Evolutionary conservation across 306 rosid genomes (phyloP), one percentile per base, ranked within the genome.

Genomic region (Trichosanthes cucumerina): DNA sequence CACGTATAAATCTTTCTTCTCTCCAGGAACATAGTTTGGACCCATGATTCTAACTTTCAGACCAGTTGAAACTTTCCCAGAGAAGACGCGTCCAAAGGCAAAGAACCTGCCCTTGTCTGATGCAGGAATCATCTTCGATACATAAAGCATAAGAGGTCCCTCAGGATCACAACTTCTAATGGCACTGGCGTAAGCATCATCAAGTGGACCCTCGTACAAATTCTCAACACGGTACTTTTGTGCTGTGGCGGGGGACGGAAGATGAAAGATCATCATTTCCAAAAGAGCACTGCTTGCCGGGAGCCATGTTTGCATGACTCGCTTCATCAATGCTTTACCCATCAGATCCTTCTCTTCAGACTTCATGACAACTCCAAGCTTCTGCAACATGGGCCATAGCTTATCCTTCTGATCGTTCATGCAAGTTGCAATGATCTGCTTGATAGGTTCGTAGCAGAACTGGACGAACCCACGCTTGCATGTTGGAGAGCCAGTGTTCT

Each of bases 11-110:
- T 94, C 98, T 66, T 94, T 94, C 83, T 94, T 94, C 78, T 92
- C 95, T 0, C 97, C 93, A 19, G 98, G 98, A 36, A 92, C 93
- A 52, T 36, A 94, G 78, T 95, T 95, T 39, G 97, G 98, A 74
- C 98, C 98, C 97, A 95, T 95, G 68, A 92, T 95, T 80, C 98
- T 89, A 19, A 95, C 98, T 88, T 94, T 95, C 89, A 95, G 43
- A 49, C 98, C 97, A 7, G 98, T 92, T 0, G 91, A 85, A 9
- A 95, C 93, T 73, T 14, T 95, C 5, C 98, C 97, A 52, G 98
- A 60, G 73, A 95, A 95, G 7, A 95, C 98, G 49, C 98, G 95
- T 0, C 98, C 98, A 64, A 94, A 95, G 52, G 98, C 97, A 81
- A 82, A 95, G 80, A 95, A 92, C 76, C 98, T 84, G 39, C 98